Evolutionary conservation across 176 grass and related monocot genomes (phyloP), one percentile per base, ranked within the genome.

Genomic region (Phyllostachys edulis): DNA sequence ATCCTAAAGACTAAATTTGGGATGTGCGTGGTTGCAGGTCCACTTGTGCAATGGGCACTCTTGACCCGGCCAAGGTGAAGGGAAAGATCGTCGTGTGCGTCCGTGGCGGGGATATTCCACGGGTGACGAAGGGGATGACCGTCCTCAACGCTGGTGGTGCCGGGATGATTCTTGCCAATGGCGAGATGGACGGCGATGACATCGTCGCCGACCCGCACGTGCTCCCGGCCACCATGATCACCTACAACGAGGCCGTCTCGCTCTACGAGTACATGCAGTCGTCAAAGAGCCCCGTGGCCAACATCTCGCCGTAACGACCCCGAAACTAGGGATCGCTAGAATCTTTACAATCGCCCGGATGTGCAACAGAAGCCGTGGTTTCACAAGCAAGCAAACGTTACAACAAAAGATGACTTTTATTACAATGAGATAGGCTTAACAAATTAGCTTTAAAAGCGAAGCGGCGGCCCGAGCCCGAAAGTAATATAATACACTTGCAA

Each of bases 161-260:
- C 51, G 95, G 81, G 15, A 92, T 97, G 95, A 76, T 97, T 82
- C 85, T 92, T n/a, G 82, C 80, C 6, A 91, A 87, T 70, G 57
- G 24, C 24, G 14, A 63, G 63, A 49, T 77, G 11, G 69, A 68
- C 15, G 84, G 88, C 14, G 42, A 78, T 44, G 59, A 54, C 46
- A 24, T 91, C 67, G 13, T 56, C 2, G 84, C 92, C 11, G 90
- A 94, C 76, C 55, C 84, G 41, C 88, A 94, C 81, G 69, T 97
- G 15, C 92, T 97, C 38, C 95, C 95, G 1, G 90, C 92, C 6
- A 91, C 84, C 21, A 88, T 89, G 90, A 91, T 97, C 63, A 87
- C 86, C 34, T 92, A 88, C 73, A 75, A 13, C 8, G 88, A 91
- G 72, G 77, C 77, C 29, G 10, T 87, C 0, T 60, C 66, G 3